Percentiles rank a stretch among this genome's conserved stretches.
Evolutionary conservation across 345 rosid genomes (phyloP).

Genomic region (Ceriops zippeliana): DNA sequence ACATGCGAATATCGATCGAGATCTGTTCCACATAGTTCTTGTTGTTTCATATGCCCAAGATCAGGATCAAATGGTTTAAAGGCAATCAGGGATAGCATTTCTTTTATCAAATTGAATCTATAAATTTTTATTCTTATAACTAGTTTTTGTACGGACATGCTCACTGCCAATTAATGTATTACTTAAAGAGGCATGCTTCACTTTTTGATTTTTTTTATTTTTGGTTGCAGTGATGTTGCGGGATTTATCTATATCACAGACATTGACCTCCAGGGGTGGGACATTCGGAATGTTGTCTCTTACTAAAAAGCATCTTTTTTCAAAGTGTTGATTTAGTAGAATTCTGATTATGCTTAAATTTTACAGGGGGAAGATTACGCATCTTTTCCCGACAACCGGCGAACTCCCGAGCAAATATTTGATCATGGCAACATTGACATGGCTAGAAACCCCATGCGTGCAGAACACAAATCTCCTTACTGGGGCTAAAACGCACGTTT

Average conservation of each 20-base stretch:
- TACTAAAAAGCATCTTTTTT: slow-evolving; percentile 1
- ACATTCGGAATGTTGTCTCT: background rate
- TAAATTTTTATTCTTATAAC: too few relatives aligned
- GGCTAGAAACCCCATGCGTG: slow-evolving; percentile 55
- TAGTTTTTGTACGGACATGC: too few relatives aligned
- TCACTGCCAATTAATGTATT: too few relatives aligned
- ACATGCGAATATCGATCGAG: slow-evolving; percentile 52
- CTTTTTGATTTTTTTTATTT: background rate
- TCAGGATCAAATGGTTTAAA: slow-evolving; percentile 65
- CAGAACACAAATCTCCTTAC: background rate
- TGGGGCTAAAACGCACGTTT: too few relatives aligned
- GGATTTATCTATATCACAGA: slow-evolving; percentile 79
- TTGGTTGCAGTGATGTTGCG: slow-evolving; percentile 62
- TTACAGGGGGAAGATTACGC: slow-evolving; percentile 64
- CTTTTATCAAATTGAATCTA: too few relatives aligned
- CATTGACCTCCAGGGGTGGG: slow-evolving; percentile 57
- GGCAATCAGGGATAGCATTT: slow-evolving; percentile 30
- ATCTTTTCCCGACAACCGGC: slow-evolving; percentile 64
- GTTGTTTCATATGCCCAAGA: slow-evolving; percentile 85
- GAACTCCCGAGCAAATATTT: slow-evolving; percentile 62
- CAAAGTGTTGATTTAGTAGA: background rate
- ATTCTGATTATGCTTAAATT: background rate
- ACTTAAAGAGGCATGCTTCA: too few relatives aligned
- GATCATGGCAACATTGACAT: slow-evolving; percentile 66
- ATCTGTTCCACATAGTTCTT: slow-evolving; percentile 69